phyloP scores from a whole-genome alignment of 768 basidiomycete species.

The Lanmaoa rubissima region DNA sequence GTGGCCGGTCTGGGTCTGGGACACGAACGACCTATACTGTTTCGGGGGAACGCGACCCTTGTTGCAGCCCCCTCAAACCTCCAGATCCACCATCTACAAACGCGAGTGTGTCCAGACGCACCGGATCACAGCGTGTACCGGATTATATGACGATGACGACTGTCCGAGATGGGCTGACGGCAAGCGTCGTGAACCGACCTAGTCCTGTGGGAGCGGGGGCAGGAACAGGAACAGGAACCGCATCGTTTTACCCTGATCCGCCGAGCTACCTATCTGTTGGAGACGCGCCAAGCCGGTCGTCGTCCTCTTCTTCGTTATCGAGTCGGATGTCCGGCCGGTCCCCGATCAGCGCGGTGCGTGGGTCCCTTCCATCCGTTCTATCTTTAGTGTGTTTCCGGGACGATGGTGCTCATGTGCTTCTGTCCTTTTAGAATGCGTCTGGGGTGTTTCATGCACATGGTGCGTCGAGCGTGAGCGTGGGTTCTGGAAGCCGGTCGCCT shows the following conservation, averaged over 20 bases:
- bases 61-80: slow-evolving; percentile 11
- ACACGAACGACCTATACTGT: slow-evolving; percentile 29
- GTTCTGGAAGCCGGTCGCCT: slow-evolving; percentile 18
- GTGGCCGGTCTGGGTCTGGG: slow-evolving; percentile 14
- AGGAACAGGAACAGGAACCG: background rate
- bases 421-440: slow-evolving; percentile 20
- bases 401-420: slow-evolving; percentile 4
- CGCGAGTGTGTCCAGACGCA: slow-evolving; percentile 9
- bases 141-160: slow-evolving; percentile 35
- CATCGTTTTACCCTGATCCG: slow-evolving; percentile 24
- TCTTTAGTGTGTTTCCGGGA: background rate
- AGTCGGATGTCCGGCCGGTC: slow-evolving; percentile 33
- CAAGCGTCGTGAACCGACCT: slow-evolving; percentile 21
- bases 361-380: background rate
- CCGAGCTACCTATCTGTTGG: slow-evolving; percentile 21
- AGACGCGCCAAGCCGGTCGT: slow-evolving; percentile 32
- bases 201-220: slow-evolving; percentile 12
- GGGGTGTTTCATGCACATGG: slow-evolving; percentile 23
- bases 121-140: slow-evolving; percentile 26
- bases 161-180: slow-evolving; percentile 28
- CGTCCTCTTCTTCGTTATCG: slow-evolving; percentile 32
- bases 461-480: slow-evolving; percentile 3
- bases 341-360: slow-evolving; percentile 28
- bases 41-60: slow-evolving; percentile 35
- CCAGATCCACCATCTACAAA: slow-evolving; percentile 9